phyloP scores from a whole-genome alignment of 176 grass and related monocot genomes.

The Avena eriantha region DNA sequence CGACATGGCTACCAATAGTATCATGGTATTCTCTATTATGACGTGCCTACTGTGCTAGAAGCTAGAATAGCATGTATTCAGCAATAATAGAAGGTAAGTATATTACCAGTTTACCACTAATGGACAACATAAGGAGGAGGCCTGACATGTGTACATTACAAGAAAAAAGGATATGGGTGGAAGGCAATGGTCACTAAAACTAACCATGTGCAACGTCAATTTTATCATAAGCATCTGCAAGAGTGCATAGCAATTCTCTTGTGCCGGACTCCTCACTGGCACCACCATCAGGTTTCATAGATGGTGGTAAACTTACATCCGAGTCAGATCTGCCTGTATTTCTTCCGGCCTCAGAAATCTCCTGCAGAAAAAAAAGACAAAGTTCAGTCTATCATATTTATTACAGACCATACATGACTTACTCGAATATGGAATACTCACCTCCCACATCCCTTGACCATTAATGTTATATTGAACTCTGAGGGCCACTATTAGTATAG shows the following conservation, averaged over 20 bases:
- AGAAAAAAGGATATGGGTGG: not conserved
- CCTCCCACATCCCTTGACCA: conserved; percentile 3
- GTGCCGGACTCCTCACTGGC: conserved; percentile 44
- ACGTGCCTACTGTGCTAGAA: not conserved
- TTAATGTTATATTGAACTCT: not conserved
- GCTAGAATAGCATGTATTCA: not conserved
- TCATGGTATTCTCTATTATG: not conserved
- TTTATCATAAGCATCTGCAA: conserved; percentile 61
- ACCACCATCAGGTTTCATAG: not conserved
- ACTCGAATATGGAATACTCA: not conserved
- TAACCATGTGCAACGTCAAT: conserved; percentile 65
- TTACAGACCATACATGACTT: not conserved
- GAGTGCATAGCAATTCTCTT: conserved; percentile 64
- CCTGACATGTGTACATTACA: not conserved
- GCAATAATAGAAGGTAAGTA: not conserved
- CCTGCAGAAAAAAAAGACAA: conserved; percentile 19
- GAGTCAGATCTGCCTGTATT: conserved; percentile 22
- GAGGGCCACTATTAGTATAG: not conserved
- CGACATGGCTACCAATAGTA: not conserved
- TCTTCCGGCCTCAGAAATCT: conserved; percentile 34
- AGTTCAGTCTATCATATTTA: conserved; percentile 35
- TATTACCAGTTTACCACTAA: not conserved
- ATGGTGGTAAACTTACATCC: conserved; percentile 15
- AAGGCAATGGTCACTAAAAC: conserved; percentile 40
- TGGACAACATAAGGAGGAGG: not conserved